Evolutionary conservation across 2,329 filamentous ascomycete genomes (phyloP).

Genomic region (Hypoxylon sp.): DNA sequence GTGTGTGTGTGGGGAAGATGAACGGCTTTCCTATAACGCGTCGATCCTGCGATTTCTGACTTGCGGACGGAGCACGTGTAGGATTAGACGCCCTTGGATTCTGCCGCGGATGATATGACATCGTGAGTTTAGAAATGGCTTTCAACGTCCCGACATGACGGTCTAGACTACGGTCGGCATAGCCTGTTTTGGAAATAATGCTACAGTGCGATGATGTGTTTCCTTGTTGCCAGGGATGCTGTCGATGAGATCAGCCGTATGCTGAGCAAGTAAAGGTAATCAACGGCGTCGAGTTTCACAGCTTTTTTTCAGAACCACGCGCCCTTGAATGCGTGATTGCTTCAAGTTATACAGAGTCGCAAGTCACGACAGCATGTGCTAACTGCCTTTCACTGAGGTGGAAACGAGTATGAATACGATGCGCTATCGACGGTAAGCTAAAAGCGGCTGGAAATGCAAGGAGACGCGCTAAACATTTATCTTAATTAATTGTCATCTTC

Average conservation of each 20-base stretch:
- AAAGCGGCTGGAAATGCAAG: slow-evolving; percentile 17
- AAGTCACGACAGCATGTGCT: slow-evolving; percentile 36
- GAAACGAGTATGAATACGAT: slow-evolving; percentile 17
- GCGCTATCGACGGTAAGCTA: slow-evolving; percentile 16
- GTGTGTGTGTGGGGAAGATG: slow-evolving; percentile 31
- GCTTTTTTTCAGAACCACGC: slow-evolving; percentile 7
- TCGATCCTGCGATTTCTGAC: slow-evolving; percentile 27
- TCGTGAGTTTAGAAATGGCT: slow-evolving; percentile 23
- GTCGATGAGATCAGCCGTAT: slow-evolving; percentile 9
- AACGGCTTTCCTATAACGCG: slow-evolving; percentile 32
- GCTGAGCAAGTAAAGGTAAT: slow-evolving; percentile 15
- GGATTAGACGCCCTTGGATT: slow-evolving; percentile 27
- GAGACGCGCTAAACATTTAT: slow-evolving; percentile 10
- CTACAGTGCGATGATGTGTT: slow-evolving; percentile 29
- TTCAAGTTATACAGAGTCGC: slow-evolving; percentile 24
- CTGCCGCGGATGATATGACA: slow-evolving; percentile 29
- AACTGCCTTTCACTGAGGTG: slow-evolving; percentile 29
- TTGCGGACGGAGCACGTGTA: slow-evolving; percentile 37
- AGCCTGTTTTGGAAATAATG: slow-evolving; percentile 34
- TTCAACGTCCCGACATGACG: slow-evolving; percentile 19
- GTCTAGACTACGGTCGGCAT: slow-evolving; percentile 42
- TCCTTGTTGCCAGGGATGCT: slow-evolving; percentile 21
- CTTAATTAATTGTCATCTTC: slow-evolving; percentile 27
- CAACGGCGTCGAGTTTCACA: slow-evolving; percentile 24
- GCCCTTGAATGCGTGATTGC: slow-evolving; percentile 13